A percentile compares a stretch with the other conserved stretches of the same genome.
Conservation (phyloP, 345 rosid species). For the Eucalyptus erythrocorys region DNA sequence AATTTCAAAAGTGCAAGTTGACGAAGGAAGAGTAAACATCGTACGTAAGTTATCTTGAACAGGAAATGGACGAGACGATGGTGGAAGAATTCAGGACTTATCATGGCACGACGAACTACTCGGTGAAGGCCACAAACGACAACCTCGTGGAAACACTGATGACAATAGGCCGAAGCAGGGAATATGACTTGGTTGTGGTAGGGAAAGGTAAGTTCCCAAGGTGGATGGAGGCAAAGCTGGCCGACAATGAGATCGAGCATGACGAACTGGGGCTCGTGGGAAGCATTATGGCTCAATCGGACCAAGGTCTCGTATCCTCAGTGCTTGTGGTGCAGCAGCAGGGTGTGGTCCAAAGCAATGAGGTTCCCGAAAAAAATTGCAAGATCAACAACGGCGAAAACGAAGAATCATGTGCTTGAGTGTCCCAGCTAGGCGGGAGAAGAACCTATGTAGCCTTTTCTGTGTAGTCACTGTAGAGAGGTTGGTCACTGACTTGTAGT, state of each 20-base stretch:
- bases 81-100: conserved; percentile 37
- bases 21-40: background rate
- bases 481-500: background rate
- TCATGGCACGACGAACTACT: conserved; percentile 29
- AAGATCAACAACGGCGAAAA: background rate
- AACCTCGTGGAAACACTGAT: conserved; percentile 25
- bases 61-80: conserved; percentile 51
- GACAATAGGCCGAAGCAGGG: conserved; percentile 38
- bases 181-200: conserved; percentile 52
- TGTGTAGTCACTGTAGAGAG: background rate
- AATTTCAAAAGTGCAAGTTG: background rate
- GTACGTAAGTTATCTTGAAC: background rate
- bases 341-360: conserved; percentile 8
- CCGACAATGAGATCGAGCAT: conserved; percentile 38
- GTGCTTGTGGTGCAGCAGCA: conserved; percentile 49
- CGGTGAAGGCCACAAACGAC: conserved; percentile 29
- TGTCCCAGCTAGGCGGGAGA: background rate
- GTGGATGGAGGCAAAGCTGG: conserved; percentile 27
- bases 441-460: background rate
- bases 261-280: conserved; percentile 43
- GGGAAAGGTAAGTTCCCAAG: conserved; percentile 69
- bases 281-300: conserved; percentile 23
- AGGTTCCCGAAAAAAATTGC: background rate
- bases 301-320: conserved; percentile 22
- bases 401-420: background rate